Base-by-base conservation (phyloP, 208 protist species). In the Novymonas esmeraldas region DNA sequence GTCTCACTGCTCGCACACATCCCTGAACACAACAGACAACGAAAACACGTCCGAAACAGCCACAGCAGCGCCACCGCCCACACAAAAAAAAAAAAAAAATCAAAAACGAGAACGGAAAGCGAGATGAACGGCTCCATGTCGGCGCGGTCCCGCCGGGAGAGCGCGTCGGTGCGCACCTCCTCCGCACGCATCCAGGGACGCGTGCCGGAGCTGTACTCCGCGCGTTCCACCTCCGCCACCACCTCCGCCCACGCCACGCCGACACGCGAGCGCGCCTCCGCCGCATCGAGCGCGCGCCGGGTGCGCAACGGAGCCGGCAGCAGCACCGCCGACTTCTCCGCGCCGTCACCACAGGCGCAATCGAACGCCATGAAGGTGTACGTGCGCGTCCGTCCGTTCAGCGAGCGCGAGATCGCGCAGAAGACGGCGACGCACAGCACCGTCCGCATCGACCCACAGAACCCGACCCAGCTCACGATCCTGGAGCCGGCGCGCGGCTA, bases 281-380 rank as follows among this genome's bases (percentile, higher is more conserved):
- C 36, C n/a, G 33, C 42, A 24, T 36, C 57, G 26, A 71, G 54
- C 16, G 42, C 55, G 6, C 56, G 65, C 5, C 64, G 64, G 9
- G 22, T 41, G 18, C 60, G 66, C 13, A 64, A 64, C 39, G 42
- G 38, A 5, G 28, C 18, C 2, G 20, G n/a, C 63, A 42, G 6
- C 26, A 50, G 50, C 58, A 28, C 16, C 7, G n/a, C 39, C 16
- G 36, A 50, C 55, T 54, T 50, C 33, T 2, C 26, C 66, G 60
- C 14, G 24, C n/a, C 31, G 42, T 6, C 7, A 1, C 1, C 78
- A 1, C 82, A 85, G 36, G 56, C 64, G 16, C 73, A 78, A 22
- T 56, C 73, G 0, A 93, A 87, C 54, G 85, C 87, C 11, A 92
- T 94, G 87, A 86, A 89, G 73, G 90, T 95, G 39, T 95, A 90